Evolutionary conservation across 1,284 basidiomycete genomes (phyloP).

Genomic region (Heliocybe sulcata): DNA sequence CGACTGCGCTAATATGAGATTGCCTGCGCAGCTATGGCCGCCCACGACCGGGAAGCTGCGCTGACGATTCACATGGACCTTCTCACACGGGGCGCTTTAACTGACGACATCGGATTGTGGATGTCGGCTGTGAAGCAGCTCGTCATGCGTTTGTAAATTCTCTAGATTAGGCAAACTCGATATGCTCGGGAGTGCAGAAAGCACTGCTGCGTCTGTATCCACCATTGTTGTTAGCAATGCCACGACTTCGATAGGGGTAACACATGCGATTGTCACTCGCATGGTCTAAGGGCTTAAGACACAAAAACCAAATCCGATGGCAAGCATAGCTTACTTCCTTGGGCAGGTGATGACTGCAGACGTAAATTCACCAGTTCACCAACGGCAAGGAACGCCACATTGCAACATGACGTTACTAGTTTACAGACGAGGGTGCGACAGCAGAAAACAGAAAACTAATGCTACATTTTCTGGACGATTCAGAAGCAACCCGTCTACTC

Average conservation of each 20-base stretch:
- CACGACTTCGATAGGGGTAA: too few relatives aligned
- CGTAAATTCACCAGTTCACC: too few relatives aligned
- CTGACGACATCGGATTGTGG: constrained; percentile 82
- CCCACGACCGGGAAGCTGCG: constrained; percentile 63
- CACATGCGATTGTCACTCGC: too few relatives aligned
- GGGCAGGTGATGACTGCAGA: too few relatives aligned
- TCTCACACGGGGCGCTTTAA: constrained; percentile 65
- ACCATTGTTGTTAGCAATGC: too few relatives aligned
- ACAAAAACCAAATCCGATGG: too few relatives aligned
- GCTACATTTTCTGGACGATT: not conserved
- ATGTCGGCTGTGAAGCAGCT: constrained; percentile 85
- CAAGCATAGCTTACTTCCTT: too few relatives aligned
- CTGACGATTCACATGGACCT: constrained; percentile 76
- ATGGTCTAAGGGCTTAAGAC: too few relatives aligned
- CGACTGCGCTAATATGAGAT: constrained; percentile 5
- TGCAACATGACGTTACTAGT: not conserved
- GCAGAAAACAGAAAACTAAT: not conserved
- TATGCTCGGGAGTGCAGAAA: too few relatives aligned
- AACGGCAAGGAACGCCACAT: not conserved
- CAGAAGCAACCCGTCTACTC: not conserved
- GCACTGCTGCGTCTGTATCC: too few relatives aligned
- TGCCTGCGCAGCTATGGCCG: constrained; percentile 57
- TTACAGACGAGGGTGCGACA: not conserved
- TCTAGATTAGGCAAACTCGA: too few relatives aligned
- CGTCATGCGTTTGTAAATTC: constrained; percentile 47